Evolutionary conservation across 805 yeast genomes (phyloP), one percentile per base, ranked within the genome.

Genomic region (Barnettozyma populi): DNA sequence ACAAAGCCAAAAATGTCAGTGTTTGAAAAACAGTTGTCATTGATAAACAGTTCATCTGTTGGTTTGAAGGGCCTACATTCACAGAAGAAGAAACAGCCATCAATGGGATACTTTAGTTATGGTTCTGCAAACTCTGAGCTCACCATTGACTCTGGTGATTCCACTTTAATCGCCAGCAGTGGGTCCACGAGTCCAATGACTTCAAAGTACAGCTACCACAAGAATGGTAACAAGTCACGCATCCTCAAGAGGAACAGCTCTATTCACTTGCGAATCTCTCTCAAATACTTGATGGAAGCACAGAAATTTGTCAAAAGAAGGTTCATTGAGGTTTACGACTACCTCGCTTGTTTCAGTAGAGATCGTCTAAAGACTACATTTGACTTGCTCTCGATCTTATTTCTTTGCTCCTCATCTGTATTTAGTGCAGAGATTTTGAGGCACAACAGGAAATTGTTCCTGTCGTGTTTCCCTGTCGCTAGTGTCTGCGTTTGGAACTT

Each of bases 21-120:
- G 7, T 55, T 57, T 37, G 61, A 59, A 36, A 56, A 47, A 20
- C 60, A 57, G 31, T 42, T 57, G 13, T 31, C 55, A 4, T 41
- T 50, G 16, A 50, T 52, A 32, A 46, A 52, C 31, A 52, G 53
- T 21, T 43, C 52, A 6, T 23, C 48, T 11, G 10, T 50, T 18
- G 39, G 37, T 14, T 5, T 41, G 18, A 32, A 34, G 14, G 18
- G 25, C 11, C 36, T 11, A 21, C 14, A 11, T 10, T 19, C 11
- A 11, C 20, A 36, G 13, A 24, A 25, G 31, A 43, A 36, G 24
- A 23, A 24, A 11, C 29, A 19, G 21, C 44, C 47, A n/a, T 6
- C 39, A 16, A 43, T 27, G 31, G 45, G 40, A 9, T 40, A 29
- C 27, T 35, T 27, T 35, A 25, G 7, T 4, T 23, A 45, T 11